Evolutionary conservation across 345 rosid genomes (phyloP), one percentile per base, ranked within the genome.

Genomic region (Gynandropsis gynandra): DNA sequence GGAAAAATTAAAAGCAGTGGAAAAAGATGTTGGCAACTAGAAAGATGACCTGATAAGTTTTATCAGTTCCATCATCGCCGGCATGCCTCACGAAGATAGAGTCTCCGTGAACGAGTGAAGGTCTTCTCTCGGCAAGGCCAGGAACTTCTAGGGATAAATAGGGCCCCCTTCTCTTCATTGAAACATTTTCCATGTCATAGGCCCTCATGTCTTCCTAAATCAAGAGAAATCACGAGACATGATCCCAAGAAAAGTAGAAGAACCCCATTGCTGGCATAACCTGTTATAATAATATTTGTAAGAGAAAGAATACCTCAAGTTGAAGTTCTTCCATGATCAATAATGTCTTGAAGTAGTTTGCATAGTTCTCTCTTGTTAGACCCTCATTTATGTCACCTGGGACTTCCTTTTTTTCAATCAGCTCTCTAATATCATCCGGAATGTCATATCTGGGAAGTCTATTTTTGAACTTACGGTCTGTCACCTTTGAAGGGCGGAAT

Each of bases 41-140:
- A 60, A 42, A 54, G 15, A 58, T 33, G 50, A 82, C 89, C 92
- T 89, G 71, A 72, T 66, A 76, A 42, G 76, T 37, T 17, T 8
- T 37, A 11, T 48, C 66, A 47, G 56, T 53, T 13, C 35, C 71
- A 72, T 54, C 67, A 44, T 47, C 72, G 49, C 47, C 61, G 40
- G 76, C 73, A 61, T 43, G 62, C 69, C 65, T 76, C 36, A 47
- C 93, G 58, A 79, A 74, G 61, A 90, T 72, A 55, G 0, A 44
- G 52, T 90, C 96, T 58, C 96, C 93, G 65, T 71, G 78, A 38
- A 87, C 87, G 72, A 90, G 82, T 10, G 95, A 87, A 59, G 96
- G 95, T 65, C 96, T 75, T 54, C 71, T 78, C 84, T 90, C 98
- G 52, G 98, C 98, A 39, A 90, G 87, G 36, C 95, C 98, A 10